Conservation (phyloP, 345 rosid species). For the Citropsis articulata region DNA sequence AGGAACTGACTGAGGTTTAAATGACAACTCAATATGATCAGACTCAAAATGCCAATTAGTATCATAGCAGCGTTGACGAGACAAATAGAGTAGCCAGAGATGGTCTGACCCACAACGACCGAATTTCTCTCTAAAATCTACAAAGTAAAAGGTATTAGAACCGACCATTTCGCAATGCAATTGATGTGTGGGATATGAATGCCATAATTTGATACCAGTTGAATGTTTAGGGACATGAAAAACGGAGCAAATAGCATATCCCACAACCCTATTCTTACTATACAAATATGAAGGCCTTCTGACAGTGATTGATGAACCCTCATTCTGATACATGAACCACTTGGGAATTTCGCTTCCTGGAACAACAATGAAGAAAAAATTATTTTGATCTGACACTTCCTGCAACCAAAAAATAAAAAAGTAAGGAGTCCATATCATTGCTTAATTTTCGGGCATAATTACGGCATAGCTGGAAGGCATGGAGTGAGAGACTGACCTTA, state of each 20-base stretch:
- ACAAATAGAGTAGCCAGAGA: not conserved
- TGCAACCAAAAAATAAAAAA: no score
- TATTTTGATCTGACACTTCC: no score
- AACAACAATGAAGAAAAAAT: not conserved
- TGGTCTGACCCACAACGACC: not conserved
- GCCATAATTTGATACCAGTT: no score
- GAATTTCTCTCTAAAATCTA: no score
- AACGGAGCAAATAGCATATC: not conserved
- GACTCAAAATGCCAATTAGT: not conserved
- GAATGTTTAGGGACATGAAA: not conserved
- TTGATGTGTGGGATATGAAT: no score
- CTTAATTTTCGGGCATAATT: no score
- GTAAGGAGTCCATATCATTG: no score
- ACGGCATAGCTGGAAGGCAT: not conserved
- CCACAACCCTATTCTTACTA: not conserved
- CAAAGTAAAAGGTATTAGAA: no score
- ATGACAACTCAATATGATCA: no score
- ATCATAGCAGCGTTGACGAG: no score
- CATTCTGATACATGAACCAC: conserved; percentile 1
- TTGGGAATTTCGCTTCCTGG: conserved; percentile 19
- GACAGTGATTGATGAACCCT: not conserved
- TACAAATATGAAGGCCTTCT: not conserved
- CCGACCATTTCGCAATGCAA: no score
- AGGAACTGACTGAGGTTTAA: no score
- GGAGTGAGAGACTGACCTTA: not conserved